A percentile compares a stretch with the other conserved stretches of the same genome.
phyloP scores from a whole-genome alignment of 148 eudicot species.

The Rhododendron ovatum region DNA sequence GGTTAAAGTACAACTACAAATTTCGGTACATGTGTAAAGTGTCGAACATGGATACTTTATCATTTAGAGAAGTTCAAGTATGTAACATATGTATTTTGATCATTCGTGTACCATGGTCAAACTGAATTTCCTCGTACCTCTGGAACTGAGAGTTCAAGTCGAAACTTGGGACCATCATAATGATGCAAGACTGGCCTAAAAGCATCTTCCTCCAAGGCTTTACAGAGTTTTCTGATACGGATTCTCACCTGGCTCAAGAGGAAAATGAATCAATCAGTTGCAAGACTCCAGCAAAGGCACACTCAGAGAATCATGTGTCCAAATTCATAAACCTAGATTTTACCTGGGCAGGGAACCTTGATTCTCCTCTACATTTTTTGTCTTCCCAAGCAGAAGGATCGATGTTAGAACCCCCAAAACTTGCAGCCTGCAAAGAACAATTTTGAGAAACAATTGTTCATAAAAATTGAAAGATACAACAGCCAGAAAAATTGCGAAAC shows the following conservation, averaged over 20 bases:
- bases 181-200: slow-evolving; percentile 99
- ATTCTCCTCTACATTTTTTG: slow-evolving; percentile 98
- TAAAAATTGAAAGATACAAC: neutral
- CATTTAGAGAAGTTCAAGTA: neutral
- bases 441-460: neutral
- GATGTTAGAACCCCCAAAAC: slow-evolving; percentile 95
- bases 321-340: neutral
- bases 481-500: neutral
- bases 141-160: slow-evolving; percentile 92
- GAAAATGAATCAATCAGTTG: neutral
- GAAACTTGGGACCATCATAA: slow-evolving; percentile 98
- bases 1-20: neutral
- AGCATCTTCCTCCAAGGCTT: slow-evolving; percentile 93
- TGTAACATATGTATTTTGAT: neutral
- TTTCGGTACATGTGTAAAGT: neutral
- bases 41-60: neutral
- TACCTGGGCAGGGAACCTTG: slow-evolving; percentile 99
- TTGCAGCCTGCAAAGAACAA: slow-evolving; percentile 56
- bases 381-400: slow-evolving; percentile 99
- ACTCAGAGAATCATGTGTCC: neutral
- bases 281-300: neutral
- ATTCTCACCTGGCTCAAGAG: slow-evolving; percentile 63
- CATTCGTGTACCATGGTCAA: neutral
- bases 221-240: slow-evolving; percentile 76
- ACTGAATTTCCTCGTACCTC: slow-evolving; percentile 49